Evolutionary conservation across 176 grass and related monocot species (phyloP), one percentile per base, ranked within the genome.

Genomic region (Lolium perenne): DNA sequence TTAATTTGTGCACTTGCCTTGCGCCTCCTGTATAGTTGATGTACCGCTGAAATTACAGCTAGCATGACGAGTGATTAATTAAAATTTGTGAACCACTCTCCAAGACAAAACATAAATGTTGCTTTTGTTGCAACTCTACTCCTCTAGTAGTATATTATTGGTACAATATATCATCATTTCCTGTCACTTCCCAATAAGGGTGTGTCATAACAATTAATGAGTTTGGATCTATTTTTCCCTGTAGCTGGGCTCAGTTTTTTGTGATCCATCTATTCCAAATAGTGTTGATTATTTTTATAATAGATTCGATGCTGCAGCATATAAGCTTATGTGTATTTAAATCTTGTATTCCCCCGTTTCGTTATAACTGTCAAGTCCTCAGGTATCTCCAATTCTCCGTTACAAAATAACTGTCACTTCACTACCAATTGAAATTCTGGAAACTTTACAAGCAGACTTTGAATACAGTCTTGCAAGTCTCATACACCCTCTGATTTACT

Each of bases 111-210:
- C 25, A 80, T 84, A 73, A 82, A 57, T 79, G 55, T 82, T 78
- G 73, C 35, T 61, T 72, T 54, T 61, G 81, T 43, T 72, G 73
- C 25, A 71, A 11, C 53, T 86, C 29, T 86, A 71, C 54, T 56
- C 54, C 54, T 56, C 54, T 56, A 56, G 54, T 56, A 56, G 54
- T 56, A 56, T 56, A 56, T 56, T 56, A 56, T 16, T 8, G 29
- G 53, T 11, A 26, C 32, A 67, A 35, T 40, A 18, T 9, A 70
- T 70, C 26, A 60, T 59, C 7, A 84, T 84, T 64, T 47, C 22
- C 38, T 76, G 61, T 76, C 58, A 76, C 25, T 76, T 82, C n/a
- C 25, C 14, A 26, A 15, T 43, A 58, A 63, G 14, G 58, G 3
- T 14, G 20, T 58, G 70, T 43, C 47, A 53, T 51, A 32, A 25